Evolutionary conservation across 768 basidiomycete species (phyloP), one percentile per base, ranked within the genome.

Genomic region (Agaricus blazei): DNA sequence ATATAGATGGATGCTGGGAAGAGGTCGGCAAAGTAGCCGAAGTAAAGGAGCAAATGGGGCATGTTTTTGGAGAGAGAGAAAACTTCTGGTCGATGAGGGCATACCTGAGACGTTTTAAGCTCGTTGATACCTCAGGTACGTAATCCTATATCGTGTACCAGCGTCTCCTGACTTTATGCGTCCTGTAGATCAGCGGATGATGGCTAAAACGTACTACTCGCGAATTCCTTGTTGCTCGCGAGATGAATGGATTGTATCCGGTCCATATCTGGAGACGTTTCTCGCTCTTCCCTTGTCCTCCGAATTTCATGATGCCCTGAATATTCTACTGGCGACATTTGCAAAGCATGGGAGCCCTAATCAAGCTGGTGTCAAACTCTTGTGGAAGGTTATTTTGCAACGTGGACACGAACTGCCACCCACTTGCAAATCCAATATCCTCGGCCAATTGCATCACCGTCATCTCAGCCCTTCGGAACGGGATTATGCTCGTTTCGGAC

Each of bases 21-120:
- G 73, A 83, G 48, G 65, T 85, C 9, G 47, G 74, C 44, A 68
- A 72, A 50, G 60, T 86, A 9, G 73, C 71, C 8, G 65, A 62
- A 36, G 76, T 79, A 61, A 85, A 84, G 65, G 60, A 64, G 37
- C 54, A 58, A 36, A 55, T 68, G n/a, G 69, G 67, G 37, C 64
- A 70, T 54, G 14, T 56, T 8, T 61, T 79, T 41, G 64, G 62
- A 14, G 66, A 70, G 29, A 70, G 75, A n/a, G 84, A 87, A 63
- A 72, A 74, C 47, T 87, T 80, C 65, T 88, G 85, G 85, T 63
- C 80, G 46, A 79, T 87, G 79, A 76, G 48, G 43, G 60, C 62
- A n/a, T 49, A 45, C 37, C 23, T 63, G 37, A 58, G 53, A 14
- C 42, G 44, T 14, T 38, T 47, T 37, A 45, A 44, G n/a, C 7